phyloP scores from a whole-genome alignment of 805 yeast species.

The Sugiyamaella smithiae region DNA sequence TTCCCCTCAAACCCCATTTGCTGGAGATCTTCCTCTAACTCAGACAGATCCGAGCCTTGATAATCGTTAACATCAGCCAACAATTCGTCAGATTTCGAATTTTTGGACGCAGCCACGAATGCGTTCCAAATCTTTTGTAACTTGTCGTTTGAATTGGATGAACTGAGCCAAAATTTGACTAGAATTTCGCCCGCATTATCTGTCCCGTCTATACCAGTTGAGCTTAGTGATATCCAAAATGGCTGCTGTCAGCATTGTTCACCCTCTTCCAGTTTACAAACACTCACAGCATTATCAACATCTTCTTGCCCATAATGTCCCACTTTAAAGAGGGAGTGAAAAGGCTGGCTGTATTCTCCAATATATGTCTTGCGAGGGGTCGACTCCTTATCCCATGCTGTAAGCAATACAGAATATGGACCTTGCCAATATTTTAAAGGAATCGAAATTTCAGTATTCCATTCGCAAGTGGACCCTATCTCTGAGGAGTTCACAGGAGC shows the following conservation, averaged over 20 bases:
- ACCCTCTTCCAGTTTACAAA: too few relatives aligned
- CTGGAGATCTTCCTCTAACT: conserved; percentile 8
- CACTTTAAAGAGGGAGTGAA: not conserved
- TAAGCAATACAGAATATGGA: conserved; percentile 16
- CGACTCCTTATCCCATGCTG: conserved; percentile 32
- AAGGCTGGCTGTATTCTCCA: conserved; percentile 16
- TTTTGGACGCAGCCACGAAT: conserved; percentile 6
- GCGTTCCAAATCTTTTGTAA: conserved; percentile 16
- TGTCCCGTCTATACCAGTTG: not conserved
- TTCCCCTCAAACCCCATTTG: not conserved
- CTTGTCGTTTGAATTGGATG: conserved; percentile 9
- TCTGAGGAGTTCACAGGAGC: conserved; percentile 59
- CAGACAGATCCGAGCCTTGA: not conserved
- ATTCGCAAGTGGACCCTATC: conserved; percentile 69
- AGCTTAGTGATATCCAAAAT: conserved; percentile 4
- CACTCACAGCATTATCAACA: not conserved
- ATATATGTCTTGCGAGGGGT: conserved; percentile 23
- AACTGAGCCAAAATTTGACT: conserved; percentile 16
- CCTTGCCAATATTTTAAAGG: conserved; percentile 35
- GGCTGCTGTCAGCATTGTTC: not conserved
- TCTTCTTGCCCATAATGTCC: not conserved
- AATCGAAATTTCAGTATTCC: conserved; percentile 65
- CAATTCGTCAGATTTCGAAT: not conserved
- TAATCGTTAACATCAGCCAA: conserved; percentile 4
- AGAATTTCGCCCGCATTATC: conserved; percentile 15